Percentiles rank a stretch among this genome's conserved stretches.
Conservation (phyloP, 2,329 filamentous ascomycete genomes). For the Scytalidium sp. region DNA sequence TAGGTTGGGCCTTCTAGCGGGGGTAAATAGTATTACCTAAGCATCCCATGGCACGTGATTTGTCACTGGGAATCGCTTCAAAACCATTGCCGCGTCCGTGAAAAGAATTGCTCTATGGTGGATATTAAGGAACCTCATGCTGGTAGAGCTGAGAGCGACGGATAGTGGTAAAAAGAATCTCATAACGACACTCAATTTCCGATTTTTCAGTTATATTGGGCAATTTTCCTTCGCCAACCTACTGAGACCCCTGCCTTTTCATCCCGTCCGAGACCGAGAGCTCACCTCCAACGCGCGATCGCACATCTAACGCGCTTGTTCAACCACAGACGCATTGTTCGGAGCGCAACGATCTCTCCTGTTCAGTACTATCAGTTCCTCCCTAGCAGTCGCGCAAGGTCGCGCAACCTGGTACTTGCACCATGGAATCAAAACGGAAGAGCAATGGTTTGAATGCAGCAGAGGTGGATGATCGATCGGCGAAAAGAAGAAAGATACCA, state of each 20-base stretch:
- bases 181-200: background rate
- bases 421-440: slow-evolving; percentile 51
- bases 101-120: background rate
- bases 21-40: background rate
- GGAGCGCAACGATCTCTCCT: slow-evolving; percentile 2
- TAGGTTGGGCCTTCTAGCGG: background rate
- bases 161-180: background rate
- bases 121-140: background rate
- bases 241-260: slow-evolving; percentile 1
- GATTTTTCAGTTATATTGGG: background rate
- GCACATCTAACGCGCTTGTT: background rate
- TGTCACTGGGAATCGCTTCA: background rate
- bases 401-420: background rate
- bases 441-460: slow-evolving; percentile 34
- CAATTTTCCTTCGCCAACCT: background rate
- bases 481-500: slow-evolving; percentile 56
- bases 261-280: slow-evolving; percentile 1
- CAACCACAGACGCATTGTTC: background rate
- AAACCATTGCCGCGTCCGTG: background rate
- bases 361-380: background rate
- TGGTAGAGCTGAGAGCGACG: background rate
- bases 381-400: slow-evolving; percentile 1
- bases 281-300: background rate
- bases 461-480: slow-evolving; percentile 48
- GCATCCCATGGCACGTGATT: background rate